phyloP scores from a whole-genome alignment of 108 stramenopile genomes.

The Conticribra weissflogii region DNA sequence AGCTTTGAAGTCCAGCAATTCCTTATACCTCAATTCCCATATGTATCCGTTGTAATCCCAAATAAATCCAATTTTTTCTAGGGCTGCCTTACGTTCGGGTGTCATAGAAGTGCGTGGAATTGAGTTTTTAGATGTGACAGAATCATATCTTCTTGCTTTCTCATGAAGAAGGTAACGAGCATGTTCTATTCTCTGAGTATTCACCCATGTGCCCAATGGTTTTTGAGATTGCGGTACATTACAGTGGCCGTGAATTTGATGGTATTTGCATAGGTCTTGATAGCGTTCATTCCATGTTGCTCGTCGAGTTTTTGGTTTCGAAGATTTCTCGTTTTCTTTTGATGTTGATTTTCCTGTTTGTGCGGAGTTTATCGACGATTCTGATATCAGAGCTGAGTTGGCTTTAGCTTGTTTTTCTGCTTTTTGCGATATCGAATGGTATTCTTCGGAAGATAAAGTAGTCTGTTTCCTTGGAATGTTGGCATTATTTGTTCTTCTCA shows the following conservation, averaged over 20 bases:
- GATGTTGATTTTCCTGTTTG: neutral
- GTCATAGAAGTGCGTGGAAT: constrained; percentile 39
- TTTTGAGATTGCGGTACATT: constrained; percentile 43
- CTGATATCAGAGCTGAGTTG: no score
- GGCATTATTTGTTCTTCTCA: no score
- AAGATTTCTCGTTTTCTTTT: neutral
- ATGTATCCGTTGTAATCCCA: constrained; percentile 44
- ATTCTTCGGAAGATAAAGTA: no score
- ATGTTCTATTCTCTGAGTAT: constrained; percentile 44
- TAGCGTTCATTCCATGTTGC: constrained; percentile 42
- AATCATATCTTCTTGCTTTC: constrained; percentile 4
- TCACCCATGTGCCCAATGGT: constrained; percentile 35
- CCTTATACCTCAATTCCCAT: constrained; percentile 35
- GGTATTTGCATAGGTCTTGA: constrained; percentile 22
- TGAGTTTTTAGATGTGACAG: neutral
- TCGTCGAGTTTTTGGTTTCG: neutral
- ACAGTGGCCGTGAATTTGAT: constrained; percentile 23
- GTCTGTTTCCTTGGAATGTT: no score
- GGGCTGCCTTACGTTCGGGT: constrained; percentile 11
- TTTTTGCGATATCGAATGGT: no score
- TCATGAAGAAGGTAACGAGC: constrained; percentile 16
- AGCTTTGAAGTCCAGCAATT: constrained; percentile 30
- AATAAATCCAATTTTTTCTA: constrained; percentile 44
- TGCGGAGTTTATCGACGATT: neutral
- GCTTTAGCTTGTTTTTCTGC: no score